phyloP scores from a whole-genome alignment of 1,139 yeast species.

The Hyphopichia fennica region DNA sequence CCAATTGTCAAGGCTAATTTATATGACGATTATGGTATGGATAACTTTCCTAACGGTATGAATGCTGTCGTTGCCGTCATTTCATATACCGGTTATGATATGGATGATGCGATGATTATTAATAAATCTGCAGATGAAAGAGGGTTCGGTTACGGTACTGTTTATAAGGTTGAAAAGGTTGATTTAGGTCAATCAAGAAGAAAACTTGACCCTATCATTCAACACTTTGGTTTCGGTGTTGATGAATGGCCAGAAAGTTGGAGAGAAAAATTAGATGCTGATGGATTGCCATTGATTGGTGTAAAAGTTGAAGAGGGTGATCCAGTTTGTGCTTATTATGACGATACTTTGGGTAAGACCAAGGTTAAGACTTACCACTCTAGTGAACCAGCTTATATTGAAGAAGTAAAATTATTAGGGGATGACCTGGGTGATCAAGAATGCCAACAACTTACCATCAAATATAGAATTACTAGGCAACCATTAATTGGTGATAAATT shows the following conservation, averaged over 20 bases:
- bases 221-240: constrained; percentile 91
- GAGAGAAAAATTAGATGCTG: constrained; percentile 84
- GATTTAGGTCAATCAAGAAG: constrained; percentile 78
- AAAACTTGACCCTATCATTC: constrained; percentile 92
- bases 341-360: constrained; percentile 88
- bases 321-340: constrained; percentile 90
- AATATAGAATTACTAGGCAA: constrained; percentile 86
- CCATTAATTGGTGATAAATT: constrained; percentile 98
- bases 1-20: constrained; percentile 94
- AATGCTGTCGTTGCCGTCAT: constrained; percentile 99
- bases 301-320: constrained; percentile 90
- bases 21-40: constrained; percentile 97
- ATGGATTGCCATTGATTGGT: constrained; percentile 93
- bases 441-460: constrained; percentile 82
- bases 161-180: constrained; percentile 89
- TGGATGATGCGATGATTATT: constrained; percentile 99
- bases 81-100: constrained; percentile 98
- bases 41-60: constrained; percentile 97
- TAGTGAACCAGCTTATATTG: constrained; percentile 91
- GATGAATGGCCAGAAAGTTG: constrained; percentile 92
- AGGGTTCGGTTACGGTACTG: constrained; percentile 97
- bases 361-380: constrained; percentile 92
- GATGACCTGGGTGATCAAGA: constrained; percentile 80
- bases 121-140: constrained; percentile 97
- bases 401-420: constrained; percentile 89